Evolutionary conservation across 495 filamentous ascomycete genomes (phyloP).

Genomic region (Podospora appendiculata): DNA sequence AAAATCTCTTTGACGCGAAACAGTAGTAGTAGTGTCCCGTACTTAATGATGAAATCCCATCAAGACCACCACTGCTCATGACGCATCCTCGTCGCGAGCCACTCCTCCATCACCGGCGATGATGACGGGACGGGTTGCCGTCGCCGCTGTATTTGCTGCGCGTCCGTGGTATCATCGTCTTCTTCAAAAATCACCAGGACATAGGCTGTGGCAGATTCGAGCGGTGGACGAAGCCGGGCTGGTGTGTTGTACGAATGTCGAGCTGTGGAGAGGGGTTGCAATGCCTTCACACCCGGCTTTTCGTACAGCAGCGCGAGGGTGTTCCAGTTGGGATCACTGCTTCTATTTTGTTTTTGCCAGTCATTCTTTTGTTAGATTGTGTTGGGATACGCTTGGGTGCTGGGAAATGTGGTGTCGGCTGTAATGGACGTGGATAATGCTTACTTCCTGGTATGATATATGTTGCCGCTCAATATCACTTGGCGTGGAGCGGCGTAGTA

Average conservation of each 20-base stretch:
- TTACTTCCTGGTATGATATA: not conserved
- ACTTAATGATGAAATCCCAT: too few relatives aligned
- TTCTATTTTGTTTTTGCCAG: not conserved
- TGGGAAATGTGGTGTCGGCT: too few relatives aligned
- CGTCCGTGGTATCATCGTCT: not conserved
- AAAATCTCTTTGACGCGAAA: too few relatives aligned
- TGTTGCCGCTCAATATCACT: not conserved
- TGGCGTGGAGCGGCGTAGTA: not conserved
- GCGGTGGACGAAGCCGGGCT: not conserved
- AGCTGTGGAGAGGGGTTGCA: too few relatives aligned
- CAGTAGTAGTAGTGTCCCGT: too few relatives aligned
- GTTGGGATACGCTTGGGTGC: too few relatives aligned
- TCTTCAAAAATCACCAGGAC: not conserved
- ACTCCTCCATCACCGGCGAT: not conserved
- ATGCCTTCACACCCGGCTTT: not conserved
- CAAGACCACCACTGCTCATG: conserved; percentile 10
- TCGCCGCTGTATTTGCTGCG: not conserved
- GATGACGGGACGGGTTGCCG: not conserved
- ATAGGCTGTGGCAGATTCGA: too few relatives aligned
- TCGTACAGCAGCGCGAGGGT: conserved; percentile 8
- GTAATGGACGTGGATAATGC: not conserved
- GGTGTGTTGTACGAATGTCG: not conserved
- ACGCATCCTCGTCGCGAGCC: conserved; percentile 1
- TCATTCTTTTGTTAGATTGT: not conserved
- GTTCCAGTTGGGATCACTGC: conserved; percentile 9